phyloP scores from a whole-genome alignment of 2,329 filamentous ascomycete species.

The Hypomyces rosellus region DNA sequence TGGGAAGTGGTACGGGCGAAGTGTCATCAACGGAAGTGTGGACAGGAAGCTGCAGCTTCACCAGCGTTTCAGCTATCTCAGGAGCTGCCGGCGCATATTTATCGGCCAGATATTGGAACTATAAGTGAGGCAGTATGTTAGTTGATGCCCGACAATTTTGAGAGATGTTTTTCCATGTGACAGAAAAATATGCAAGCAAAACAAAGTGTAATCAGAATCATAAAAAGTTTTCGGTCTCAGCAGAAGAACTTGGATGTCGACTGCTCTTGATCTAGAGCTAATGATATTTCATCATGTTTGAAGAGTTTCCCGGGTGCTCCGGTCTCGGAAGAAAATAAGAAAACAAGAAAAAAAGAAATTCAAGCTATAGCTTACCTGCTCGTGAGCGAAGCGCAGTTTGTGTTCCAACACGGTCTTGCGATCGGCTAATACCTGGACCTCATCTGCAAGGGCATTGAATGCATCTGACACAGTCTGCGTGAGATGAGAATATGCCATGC shows the following conservation, averaged over 20 bases:
- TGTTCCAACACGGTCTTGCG: constrained; percentile 60
- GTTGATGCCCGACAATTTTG: not conserved
- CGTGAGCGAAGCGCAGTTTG: constrained; percentile 60
- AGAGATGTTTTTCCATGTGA: not conserved
- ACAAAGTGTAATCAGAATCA: constrained; percentile 9
- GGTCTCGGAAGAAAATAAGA: constrained; percentile 9
- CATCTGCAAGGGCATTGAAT: constrained; percentile 58
- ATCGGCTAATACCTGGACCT: constrained; percentile 58
- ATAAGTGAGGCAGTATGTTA: constrained; percentile 9
- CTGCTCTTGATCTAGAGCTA: constrained; percentile 85
- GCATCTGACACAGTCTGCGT: constrained; percentile 56
- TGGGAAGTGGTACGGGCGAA: constrained; percentile 48
- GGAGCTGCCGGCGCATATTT: constrained; percentile 60
- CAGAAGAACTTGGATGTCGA: constrained; percentile 34
- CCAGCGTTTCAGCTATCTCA: constrained; percentile 60
- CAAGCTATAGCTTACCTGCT: constrained; percentile 47
- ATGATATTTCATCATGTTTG: constrained; percentile 40
- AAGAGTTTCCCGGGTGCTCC: constrained; percentile 2
- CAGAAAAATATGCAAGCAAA: constrained; percentile 21
- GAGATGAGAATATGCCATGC: constrained; percentile 34
- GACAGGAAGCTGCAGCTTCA: constrained; percentile 60
- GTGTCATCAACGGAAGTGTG: constrained; percentile 42
- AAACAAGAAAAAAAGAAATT: constrained; percentile 6
- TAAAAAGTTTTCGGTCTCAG: constrained; percentile 54
- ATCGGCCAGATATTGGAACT: constrained; percentile 61